Percentiles rank a stretch among this genome's conserved stretches.
These are phyloP conservation scores for Tolypocladium sp. DNA, from an alignment of 2,329 filamentous ascomycete genomes.

Conservation along the genomic window DNA sequence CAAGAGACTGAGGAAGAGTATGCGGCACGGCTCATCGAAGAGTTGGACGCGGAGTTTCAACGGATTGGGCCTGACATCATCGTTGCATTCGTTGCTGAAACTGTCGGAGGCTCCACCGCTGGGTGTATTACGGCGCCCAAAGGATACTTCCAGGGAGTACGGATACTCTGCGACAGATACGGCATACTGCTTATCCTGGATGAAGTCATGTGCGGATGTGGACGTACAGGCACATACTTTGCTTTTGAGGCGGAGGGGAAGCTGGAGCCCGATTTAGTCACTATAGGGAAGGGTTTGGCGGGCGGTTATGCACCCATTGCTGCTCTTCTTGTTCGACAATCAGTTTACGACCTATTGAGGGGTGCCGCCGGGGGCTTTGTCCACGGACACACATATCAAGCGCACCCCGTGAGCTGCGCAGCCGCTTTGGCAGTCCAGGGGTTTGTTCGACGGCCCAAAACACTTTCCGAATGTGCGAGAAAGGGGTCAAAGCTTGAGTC, in stretches of 20 bases:
- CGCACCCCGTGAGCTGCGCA: conserved; percentile 13
- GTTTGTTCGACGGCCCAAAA: too few species aligned
- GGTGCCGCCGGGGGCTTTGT: conserved; percentile 2
- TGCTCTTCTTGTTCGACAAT: not conserved
- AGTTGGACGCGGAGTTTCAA: conserved; percentile 38
- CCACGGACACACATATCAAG: conserved; percentile 16
- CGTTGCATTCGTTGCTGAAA: conserved; percentile 40
- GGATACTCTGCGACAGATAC: conserved; percentile 43
- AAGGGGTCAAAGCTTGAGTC: too few species aligned
- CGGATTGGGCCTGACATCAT: conserved; percentile 35
- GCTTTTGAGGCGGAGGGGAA: conserved; percentile 47
- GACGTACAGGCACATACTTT: conserved; percentile 51
- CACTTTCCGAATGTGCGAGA: too few species aligned
- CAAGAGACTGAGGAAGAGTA: conserved; percentile 30
- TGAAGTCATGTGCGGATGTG: conserved; percentile 62
- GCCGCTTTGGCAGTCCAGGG: conserved; percentile 13
- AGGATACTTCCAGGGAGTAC: conserved; percentile 47
- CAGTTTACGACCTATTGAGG: too few species aligned
- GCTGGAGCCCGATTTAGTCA: conserved; percentile 51
- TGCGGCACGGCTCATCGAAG: conserved; percentile 26
- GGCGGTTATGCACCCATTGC: conserved; percentile 40
- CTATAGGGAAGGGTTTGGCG: conserved; percentile 57
- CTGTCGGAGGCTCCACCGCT: conserved; percentile 36
- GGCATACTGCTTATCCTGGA: conserved; percentile 47
- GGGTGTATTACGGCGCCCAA: conserved; percentile 40